A percentile compares a stretch with the other conserved stretches of the same genome.
Evolutionary conservation across 805 yeast genomes (phyloP).

Genomic region (Spathaspora passalidarum): DNA sequence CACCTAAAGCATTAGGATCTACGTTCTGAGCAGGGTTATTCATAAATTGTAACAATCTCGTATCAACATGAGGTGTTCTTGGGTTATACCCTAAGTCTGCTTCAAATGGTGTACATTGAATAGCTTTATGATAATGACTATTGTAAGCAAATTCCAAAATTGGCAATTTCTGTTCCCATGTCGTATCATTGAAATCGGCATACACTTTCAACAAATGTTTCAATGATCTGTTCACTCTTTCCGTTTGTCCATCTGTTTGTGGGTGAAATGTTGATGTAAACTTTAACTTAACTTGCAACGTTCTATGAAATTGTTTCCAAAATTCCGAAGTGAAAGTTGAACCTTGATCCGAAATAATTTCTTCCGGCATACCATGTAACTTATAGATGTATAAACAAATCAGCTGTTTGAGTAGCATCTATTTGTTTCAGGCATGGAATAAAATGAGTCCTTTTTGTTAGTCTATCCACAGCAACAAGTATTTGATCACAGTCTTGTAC

Average conservation of each 20-base stretch:
- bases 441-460: slow-evolving; percentile 15
- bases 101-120: not conserved
- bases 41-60: too few species aligned
- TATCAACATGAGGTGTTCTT: too few species aligned
- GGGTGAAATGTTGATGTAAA: slow-evolving; percentile 12
- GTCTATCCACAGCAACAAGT: slow-evolving; percentile 14
- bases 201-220: slow-evolving; percentile 1
- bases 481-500: slow-evolving; percentile 9
- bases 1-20: too few species aligned
- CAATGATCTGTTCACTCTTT: slow-evolving; percentile 5
- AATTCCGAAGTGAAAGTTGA: slow-evolving; percentile 8
- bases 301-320: slow-evolving; percentile 10
- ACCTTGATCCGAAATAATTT: slow-evolving; percentile 13
- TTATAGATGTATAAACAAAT: slow-evolving; percentile 9
- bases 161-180: not conserved
- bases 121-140: not conserved
- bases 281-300: slow-evolving; percentile 6
- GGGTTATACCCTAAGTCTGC: too few species aligned
- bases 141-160: not conserved
- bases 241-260: slow-evolving; percentile 17
- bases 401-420: not conserved
- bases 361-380: slow-evolving; percentile 13
- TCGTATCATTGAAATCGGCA: not conserved
- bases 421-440: slow-evolving; percentile 8
- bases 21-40: too few species aligned